Percentiles rank a stretch among this genome's conserved stretches.
Evolutionary conservation across 345 rosid species (phyloP).

Genomic region (Trapa bicornis): DNA sequence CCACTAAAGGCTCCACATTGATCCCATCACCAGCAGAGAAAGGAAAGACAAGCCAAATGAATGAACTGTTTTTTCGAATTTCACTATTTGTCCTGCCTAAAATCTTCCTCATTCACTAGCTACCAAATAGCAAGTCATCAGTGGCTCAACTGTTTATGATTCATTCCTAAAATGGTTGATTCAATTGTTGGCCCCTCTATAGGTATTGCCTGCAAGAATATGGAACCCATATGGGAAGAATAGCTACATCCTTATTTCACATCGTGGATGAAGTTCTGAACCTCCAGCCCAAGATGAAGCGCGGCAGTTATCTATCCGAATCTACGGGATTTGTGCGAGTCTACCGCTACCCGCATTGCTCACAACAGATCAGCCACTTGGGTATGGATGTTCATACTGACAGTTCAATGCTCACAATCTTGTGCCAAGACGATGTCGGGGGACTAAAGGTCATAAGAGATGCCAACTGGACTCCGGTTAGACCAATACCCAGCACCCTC

Average conservation of each 20-base stretch:
- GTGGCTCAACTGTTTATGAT: too few species aligned
- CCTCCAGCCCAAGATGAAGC: constrained; percentile 9
- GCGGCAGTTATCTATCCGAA: constrained; percentile 28
- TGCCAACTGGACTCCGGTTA: constrained; percentile 39
- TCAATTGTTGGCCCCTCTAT: too few species aligned
- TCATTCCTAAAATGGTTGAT: too few species aligned
- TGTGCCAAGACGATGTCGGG: constrained; percentile 41
- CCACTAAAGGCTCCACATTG: too few species aligned
- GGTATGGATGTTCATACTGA: constrained; percentile 73
- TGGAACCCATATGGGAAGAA: constrained; percentile 43
- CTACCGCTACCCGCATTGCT: constrained; percentile 43
- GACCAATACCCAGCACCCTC: constrained; percentile 37
- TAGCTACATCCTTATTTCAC: constrained; percentile 34
- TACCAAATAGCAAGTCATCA: too few species aligned
- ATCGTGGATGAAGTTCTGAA: constrained; percentile 33
- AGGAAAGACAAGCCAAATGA: too few species aligned
- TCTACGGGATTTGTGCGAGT: constrained; percentile 42
- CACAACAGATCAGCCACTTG: constrained; percentile 5
- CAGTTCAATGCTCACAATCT: constrained; percentile 61
- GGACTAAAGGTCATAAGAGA: constrained; percentile 64
- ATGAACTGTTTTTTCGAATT: too few species aligned
- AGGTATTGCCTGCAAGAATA: constrained; percentile 56
- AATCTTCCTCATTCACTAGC: too few species aligned
- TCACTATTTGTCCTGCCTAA: too few species aligned
- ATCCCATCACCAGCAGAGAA: too few species aligned